Base-by-base conservation (phyloP, 2,329 filamentous ascomycete species). In the Delphinella strobiligena region DNA sequence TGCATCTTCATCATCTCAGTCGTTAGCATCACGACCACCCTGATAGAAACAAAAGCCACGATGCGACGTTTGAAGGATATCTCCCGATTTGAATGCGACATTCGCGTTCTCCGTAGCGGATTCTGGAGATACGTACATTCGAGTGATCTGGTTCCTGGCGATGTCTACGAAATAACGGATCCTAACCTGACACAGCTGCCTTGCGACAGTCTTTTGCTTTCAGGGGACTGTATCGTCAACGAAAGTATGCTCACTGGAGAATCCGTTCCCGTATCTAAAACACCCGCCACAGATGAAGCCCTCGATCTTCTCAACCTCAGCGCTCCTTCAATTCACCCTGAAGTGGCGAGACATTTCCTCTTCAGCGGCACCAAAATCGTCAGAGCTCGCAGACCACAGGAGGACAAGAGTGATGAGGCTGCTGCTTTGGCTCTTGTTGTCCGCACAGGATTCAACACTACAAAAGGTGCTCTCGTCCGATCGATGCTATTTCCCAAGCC, bases 401-500 rank as follows among this genome's bases (percentile, higher is more conserved):
- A 93, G 50, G 82, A 82, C 45, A 74, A 80, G 42, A 82, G 82
- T 31, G 85, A 89, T 38, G 88, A 96, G 60, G 89, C 85, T 33
- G 87, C 89, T 42, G 89, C 86, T 2, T 69, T 98, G 27, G 91
- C 89, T 10, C 80, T 98, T 62, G 87, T 94, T 12, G 80, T 95
- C 19, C 77, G 91, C 46, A 98, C 88, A 2, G 91, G 91, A 2
- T 98, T 98, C 63, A 93, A 93, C 58, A 98, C 91, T 0, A 98
- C 91, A 2, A 98, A 98, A 59, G 91, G 91, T 17, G 85, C 91
- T 8, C 67, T 98, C 14, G 87, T 98, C 43, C 82, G 91, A 17
- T 96, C 91, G 1, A 98, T 98, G 89, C 73, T 98, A 29, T 98
- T 98, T 56, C 93, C 91, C 0, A 98, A 98, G 55, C 91, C 91